Evolutionary conservation across 1,284 basidiomycete genomes (phyloP).

Genomic region (Entoloma clypeatum): DNA sequence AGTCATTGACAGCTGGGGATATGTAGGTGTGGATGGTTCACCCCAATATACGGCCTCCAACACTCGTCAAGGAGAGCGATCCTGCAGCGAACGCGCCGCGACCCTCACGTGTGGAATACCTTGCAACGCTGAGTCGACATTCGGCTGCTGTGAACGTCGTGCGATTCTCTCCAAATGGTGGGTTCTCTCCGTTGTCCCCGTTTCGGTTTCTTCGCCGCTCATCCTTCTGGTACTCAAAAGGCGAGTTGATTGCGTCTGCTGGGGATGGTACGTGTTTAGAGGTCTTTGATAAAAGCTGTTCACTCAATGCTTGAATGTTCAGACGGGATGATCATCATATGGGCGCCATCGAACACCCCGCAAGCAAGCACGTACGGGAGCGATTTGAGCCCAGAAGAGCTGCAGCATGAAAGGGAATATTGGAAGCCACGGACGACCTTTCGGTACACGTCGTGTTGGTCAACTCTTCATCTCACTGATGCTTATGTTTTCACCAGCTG

Average conservation of each 20-base stretch:
- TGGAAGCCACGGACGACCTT: conserved; percentile 93
- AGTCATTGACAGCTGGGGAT: conserved; percentile 2
- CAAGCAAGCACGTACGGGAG: conserved; percentile 73
- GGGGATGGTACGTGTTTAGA: conserved; percentile 74
- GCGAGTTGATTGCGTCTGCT: conserved; percentile 87
- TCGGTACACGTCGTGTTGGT: conserved; percentile 45
- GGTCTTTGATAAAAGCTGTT: conserved; percentile 5
- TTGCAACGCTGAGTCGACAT: conserved; percentile 91
- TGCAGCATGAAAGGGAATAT: conserved; percentile 88
- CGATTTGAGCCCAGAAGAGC: conserved; percentile 70
- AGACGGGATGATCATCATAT: conserved; percentile 98
- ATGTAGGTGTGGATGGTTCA: conserved; percentile 90
- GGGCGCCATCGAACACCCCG: conserved; percentile 80
- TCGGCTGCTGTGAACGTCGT: conserved; percentile 97
- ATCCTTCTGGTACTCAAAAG: conserved; percentile 37
- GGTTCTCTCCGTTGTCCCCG: conserved; percentile 24
- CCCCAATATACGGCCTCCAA: conserved; percentile 78
- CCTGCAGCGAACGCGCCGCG: conserved; percentile 47
- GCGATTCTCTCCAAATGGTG: conserved; percentile 91
- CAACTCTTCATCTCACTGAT: neutral
- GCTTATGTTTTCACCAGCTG: conserved; percentile 43
- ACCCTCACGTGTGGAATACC: conserved; percentile 92
- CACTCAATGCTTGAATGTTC: conserved; percentile 11
- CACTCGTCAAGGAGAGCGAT: conserved; percentile 52
- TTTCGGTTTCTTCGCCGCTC: neutral